Evolutionary conservation across 305 asterid species (phyloP), one percentile per base, ranked within the genome.

Genomic region (Fraxinus dipetala): DNA sequence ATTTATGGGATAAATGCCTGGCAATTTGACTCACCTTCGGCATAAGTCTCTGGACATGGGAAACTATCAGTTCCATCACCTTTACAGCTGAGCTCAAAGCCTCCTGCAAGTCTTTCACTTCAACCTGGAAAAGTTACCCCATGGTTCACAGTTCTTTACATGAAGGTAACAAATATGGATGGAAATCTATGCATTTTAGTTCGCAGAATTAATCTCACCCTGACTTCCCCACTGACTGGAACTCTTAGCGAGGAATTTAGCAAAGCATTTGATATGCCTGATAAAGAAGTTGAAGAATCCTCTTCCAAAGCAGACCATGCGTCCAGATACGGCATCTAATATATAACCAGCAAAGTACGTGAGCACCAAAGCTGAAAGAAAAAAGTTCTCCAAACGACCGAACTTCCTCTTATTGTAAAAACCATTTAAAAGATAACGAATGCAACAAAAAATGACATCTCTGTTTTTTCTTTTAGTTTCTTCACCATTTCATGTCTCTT

Each of bases 271-370:
- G 87, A 75, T 73, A 91, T 82, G 73, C 87, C 92, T 6, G 92
- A 88, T 40, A 95, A 63, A 65, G 90, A 92, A 84, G 81, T 82
- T 35, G 91, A 87, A 85, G 89, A 94, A 16, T 89, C 95, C 79
- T 89, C 91, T 81, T 93, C 95, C 87, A 93, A 54, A 30, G 70
- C 77, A 43, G 92, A 86, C 99, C 99, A 95, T 77, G 90, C 90
- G 36, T 90, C 93, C 72, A 95, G 98, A 85, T 83, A 85, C 81
- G 95, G 92, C 90, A 90, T 87, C 98, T 94, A 40, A 76, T 43
- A 69, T 30, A 4, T 5, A 38, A 45, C n/a, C n/a, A n/a, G n/a
- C n/a, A 67, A 65, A 65, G 74, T 67, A 30, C 0, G 34, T 28
- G 20, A 67, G 74, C 74, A 67, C 7, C 74, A n/a, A n/a, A n/a